These are phyloP conservation scores for Vitrella brassicaformis DNA, from an alignment of 73 alveolate genomes.

Conservation along the genomic window DNA sequence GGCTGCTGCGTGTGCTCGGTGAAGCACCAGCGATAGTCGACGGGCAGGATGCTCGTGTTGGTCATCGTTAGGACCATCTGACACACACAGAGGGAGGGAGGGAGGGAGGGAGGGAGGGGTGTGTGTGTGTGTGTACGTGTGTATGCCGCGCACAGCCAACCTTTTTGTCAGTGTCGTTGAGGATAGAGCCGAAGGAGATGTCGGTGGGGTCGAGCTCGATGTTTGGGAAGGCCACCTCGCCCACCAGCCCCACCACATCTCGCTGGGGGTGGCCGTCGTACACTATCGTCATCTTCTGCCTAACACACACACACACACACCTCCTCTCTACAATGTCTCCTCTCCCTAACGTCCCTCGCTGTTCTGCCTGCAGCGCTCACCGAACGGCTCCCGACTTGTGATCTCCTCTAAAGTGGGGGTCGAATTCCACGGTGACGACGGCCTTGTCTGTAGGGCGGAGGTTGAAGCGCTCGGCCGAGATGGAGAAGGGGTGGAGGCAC, in stretches of 20 bases:
- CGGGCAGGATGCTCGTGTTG: constrained; percentile 85
- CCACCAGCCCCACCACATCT: constrained; percentile 88
- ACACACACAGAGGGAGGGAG: no score
- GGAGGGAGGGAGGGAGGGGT: constrained; percentile 4
- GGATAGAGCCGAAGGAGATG: constrained; percentile 42
- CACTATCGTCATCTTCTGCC: constrained; percentile 78
- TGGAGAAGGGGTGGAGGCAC: constrained; percentile 68
- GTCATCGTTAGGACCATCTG: constrained; percentile 90
- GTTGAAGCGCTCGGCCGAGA: constrained; percentile 55
- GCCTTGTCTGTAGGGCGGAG: constrained; percentile 78
- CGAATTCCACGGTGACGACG: constrained; percentile 84
- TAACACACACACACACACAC: constrained; percentile 78
- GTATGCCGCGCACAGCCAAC: no score
- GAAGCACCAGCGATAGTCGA: constrained; percentile 95
- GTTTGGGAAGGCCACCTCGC: constrained; percentile 95
- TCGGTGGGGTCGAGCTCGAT: constrained; percentile 70
- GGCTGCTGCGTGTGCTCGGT: no score
- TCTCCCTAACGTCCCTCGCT: no score
- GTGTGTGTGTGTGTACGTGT: no score
- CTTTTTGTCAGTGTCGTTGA: constrained; percentile 26
- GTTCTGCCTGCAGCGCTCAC: no score
- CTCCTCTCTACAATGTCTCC: no score
- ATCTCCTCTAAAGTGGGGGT: constrained; percentile 94
- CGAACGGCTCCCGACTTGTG: no score
- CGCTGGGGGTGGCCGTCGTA: constrained; percentile 94